These are phyloP conservation scores for Paspalum vaginatum DNA, from an alignment of 176 grass and related monocot genomes.

Conservation along the genomic window DNA sequence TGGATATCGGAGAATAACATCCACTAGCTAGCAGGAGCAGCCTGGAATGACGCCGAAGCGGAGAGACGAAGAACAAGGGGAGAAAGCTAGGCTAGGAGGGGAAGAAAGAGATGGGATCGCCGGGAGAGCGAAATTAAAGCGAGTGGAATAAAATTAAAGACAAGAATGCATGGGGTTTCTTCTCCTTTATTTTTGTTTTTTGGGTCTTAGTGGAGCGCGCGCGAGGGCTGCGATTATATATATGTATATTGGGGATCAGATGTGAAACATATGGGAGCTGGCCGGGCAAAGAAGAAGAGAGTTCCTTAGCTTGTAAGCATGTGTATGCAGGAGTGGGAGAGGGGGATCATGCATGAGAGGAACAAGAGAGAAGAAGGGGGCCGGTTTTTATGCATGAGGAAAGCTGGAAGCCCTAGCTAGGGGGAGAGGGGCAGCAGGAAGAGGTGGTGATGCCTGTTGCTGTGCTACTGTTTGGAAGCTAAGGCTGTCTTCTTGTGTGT, in stretches of 20 bases:
- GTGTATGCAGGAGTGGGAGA: not conserved
- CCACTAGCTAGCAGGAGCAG: conserved; percentile 39
- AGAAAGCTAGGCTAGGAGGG: conserved; percentile 13
- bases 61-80: not conserved
- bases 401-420: conserved; percentile 47
- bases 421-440: not conserved
- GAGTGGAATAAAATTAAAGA: conserved; percentile 70
- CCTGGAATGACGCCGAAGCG: conserved; percentile 32
- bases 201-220: conserved; percentile 58
- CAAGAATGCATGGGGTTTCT: conserved; percentile 37
- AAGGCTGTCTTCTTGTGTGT: conserved; percentile 21
- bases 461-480: conserved; percentile 33
- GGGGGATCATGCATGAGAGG: not conserved
- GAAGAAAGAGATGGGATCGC: conserved; percentile 29
- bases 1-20: conserved; percentile 58
- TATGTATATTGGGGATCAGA: conserved; percentile 61
- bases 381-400: conserved; percentile 34
- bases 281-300: conserved; percentile 25
- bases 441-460: conserved; percentile 5
- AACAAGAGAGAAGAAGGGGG: not conserved
- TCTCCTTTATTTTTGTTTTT: conserved; percentile 28
- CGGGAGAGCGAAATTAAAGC: conserved; percentile 33
- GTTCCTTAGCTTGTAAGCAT: conserved; percentile 56
- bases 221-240: conserved; percentile 47
- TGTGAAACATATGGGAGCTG: conserved; percentile 65